Base-by-base conservation (phyloP, 768 basidiomycete genomes). In the Termitomyces sp. region DNA sequence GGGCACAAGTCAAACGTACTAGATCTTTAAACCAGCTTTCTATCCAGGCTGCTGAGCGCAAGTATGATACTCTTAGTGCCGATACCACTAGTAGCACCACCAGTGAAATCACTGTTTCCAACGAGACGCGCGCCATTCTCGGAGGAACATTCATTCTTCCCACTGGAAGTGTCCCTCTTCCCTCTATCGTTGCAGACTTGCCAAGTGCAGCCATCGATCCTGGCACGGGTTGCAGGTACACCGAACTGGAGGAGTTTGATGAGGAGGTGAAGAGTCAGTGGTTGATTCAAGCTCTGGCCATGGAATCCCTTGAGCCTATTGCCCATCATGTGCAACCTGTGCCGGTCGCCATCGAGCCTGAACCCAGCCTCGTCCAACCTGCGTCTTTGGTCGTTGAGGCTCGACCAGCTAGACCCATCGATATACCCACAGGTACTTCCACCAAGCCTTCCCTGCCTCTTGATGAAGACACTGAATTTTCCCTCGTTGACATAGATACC, bases 181-280 rank as follows among this genome's bases (percentile, higher is more conserved):
- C 71, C 20, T 67, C 74, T 22, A 33, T 55, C 32, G 49, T 65
- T 18, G 16, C 58, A 9, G 45, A 38, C 18, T 54, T 47, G 3
- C 52, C 64, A 5, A 47, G 24, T 1, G 54, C 59, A 66, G 69
- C 10, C 70, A 70, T 33, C 76, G 89, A 5, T 72, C 81, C 81
- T 26, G 61, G 79, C 10, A 68, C 63, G 44, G 89, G 88, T 67
- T 77, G 79, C 20, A 77, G 81, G 70, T 89, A n/a, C n/a, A n/a
- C 33, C 82, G 82, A 54, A 33, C 62, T 88, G 54, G 79, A 79
- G 58, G 73, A 73, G 32, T 56, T 87, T 18, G 83, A 83, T 61
- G 63, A 67, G 57, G 71, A 72, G 41, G 74, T 85, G 18, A 74
- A 76, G 35, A 16, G 22, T 5, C 13, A 26, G 4, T 16, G 8